Conservation (phyloP, 148 eudicot species). For the Arctostaphylos glauca region DNA sequence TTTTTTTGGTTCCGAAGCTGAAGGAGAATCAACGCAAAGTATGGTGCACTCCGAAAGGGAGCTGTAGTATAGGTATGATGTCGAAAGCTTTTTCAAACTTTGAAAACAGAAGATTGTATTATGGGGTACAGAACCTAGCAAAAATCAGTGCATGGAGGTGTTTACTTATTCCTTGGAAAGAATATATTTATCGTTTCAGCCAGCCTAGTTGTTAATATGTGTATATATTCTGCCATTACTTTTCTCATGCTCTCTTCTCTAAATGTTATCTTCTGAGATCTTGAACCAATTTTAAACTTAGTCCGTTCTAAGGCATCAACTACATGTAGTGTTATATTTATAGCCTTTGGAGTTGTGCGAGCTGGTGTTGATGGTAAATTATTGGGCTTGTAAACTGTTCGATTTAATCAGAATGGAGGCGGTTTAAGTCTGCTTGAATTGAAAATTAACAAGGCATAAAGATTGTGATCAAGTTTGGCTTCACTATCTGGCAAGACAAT, state of each 20-base stretch:
- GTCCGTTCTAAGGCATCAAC: background rate
- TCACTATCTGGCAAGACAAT: background rate
- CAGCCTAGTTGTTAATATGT: background rate
- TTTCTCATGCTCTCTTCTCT: background rate
- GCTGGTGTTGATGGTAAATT: background rate
- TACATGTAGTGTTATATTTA: background rate
- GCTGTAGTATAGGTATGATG: slow-evolving; percentile 25
- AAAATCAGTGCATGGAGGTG: slow-evolving; percentile 14
- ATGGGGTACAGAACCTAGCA: slow-evolving; percentile 17
- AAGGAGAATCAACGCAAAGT: slow-evolving; percentile 5
- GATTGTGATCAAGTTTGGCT: background rate
- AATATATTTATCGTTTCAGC: slow-evolving; percentile 31
- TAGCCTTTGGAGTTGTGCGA: background rate
- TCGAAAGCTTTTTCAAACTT: slow-evolving; percentile 26
- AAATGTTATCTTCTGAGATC: background rate
- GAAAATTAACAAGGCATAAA: background rate
- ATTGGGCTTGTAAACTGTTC: background rate
- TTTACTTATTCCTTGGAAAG: slow-evolving; percentile 31
- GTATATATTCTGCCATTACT: background rate
- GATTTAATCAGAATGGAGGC: background rate
- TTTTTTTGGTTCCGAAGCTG: background rate
- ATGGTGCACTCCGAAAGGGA: slow-evolving; percentile 7
- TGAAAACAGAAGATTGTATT: slow-evolving; percentile 25
- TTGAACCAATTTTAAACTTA: background rate
- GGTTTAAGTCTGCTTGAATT: background rate